Conservation (phyloP, 805 yeast genomes). For the Metschnikowia lochheadii region DNA sequence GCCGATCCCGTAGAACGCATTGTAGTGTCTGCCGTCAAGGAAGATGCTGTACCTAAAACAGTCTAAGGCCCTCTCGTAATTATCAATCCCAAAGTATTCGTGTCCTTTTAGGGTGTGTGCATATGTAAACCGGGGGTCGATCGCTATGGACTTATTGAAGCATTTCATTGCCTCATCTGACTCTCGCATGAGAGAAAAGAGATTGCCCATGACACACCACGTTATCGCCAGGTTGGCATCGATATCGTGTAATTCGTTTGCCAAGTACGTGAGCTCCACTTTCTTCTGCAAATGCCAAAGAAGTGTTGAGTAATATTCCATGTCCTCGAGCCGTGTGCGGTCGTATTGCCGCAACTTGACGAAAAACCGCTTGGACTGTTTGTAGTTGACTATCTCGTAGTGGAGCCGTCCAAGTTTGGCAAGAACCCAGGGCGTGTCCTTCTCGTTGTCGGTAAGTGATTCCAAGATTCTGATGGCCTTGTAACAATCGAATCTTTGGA, state of each 20-base stretch:
- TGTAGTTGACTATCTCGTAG: slow-evolving; percentile 84
- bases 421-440: slow-evolving; percentile 79
- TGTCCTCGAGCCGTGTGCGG: slow-evolving; percentile 75
- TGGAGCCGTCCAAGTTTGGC: slow-evolving; percentile 75
- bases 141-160: slow-evolving; percentile 70
- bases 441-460: slow-evolving; percentile 58
- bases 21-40: slow-evolving; percentile 79
- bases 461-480: slow-evolving; percentile 71
- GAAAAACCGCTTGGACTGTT: slow-evolving; percentile 65
- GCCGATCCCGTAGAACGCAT: slow-evolving; percentile 94
- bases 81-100: slow-evolving; percentile 83
- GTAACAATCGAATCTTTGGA: slow-evolving; percentile 67
- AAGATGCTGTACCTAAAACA: slow-evolving; percentile 76
- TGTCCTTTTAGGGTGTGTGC: slow-evolving; percentile 94
- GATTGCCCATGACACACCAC: slow-evolving; percentile 90
- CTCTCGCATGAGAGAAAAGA: slow-evolving; percentile 77
- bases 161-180: slow-evolving; percentile 87
- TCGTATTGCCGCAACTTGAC: slow-evolving; percentile 60
- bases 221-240: slow-evolving; percentile 70
- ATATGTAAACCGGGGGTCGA: slow-evolving; percentile 71
- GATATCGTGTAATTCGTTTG: slow-evolving; percentile 72
- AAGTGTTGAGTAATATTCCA: slow-evolving; percentile 87
- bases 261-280: slow-evolving; percentile 70
- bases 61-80: slow-evolving; percentile 82
- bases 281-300: slow-evolving; percentile 90